A percentile compares a stretch with the other conserved stretches of the same genome.
Conservation (phyloP, 2,329 filamentous ascomycete genomes). For the Aphanocladium album region DNA sequence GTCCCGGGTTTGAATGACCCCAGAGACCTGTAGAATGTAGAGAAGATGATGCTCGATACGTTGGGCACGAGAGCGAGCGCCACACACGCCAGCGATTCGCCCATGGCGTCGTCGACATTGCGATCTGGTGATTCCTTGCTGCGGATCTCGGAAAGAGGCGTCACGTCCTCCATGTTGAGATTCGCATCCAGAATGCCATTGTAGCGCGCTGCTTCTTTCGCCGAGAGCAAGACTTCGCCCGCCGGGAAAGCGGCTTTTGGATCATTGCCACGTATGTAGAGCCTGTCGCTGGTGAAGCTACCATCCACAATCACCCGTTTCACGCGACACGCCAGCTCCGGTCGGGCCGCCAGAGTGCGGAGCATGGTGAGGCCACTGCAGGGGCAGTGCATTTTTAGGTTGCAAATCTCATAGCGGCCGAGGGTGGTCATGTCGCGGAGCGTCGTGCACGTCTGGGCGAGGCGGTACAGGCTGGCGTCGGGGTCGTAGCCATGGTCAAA, state of each 20-base stretch:
- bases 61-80: constrained; percentile 4
- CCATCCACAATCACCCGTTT: background rate
- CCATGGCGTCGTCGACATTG: background rate
- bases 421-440: background rate
- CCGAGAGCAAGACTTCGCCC: background rate
- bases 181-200: background rate
- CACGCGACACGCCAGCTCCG: background rate
- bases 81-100: background rate
- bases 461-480: background rate
- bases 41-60: background rate
- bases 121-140: background rate
- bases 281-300: background rate
- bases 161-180: background rate
- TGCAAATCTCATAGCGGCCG: background rate
- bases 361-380: background rate
- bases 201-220: background rate
- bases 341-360: background rate
- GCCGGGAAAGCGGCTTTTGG: background rate
- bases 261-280: background rate
- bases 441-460: background rate
- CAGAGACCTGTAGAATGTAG: background rate
- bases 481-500: background rate
- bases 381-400: background rate
- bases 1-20: background rate
- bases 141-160: background rate